Evolutionary conservation across 176 grass and related monocot genomes (phyloP).

Genomic region (Raddia distichophylla): DNA sequence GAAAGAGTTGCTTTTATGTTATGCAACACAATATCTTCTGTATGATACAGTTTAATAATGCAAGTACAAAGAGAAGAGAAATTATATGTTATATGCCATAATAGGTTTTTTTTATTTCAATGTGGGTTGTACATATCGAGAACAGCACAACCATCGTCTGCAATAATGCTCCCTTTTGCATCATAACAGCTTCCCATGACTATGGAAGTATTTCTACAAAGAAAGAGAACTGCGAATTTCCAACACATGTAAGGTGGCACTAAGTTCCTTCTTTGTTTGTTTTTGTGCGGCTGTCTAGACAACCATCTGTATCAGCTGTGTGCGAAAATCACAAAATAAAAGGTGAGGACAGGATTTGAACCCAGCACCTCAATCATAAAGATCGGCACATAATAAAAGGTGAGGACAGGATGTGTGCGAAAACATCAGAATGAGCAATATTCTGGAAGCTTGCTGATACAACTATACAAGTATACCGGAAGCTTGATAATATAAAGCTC

Average conservation of each 20-base stretch:
- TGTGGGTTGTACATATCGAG: background rate
- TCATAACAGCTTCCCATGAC: slow-evolving; percentile 7
- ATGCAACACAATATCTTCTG: background rate
- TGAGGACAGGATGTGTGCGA: background rate
- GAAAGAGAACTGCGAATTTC: slow-evolving; percentile 17
- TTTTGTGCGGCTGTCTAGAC: slow-evolving; percentile 1
- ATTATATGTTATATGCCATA: slow-evolving; percentile 6
- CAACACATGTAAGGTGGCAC: slow-evolving; percentile 24
- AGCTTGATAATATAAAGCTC: background rate
- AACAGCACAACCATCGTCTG: slow-evolving; percentile 5
- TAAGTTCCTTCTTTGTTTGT: background rate
- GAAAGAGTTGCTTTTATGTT: background rate
- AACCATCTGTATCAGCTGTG: slow-evolving; percentile 21
- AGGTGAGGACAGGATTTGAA: background rate
- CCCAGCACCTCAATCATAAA: background rate
- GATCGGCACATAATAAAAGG: background rate
- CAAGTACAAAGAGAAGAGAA: background rate
- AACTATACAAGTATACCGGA: background rate
- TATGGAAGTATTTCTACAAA: slow-evolving; percentile 12
- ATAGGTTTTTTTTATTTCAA: background rate
- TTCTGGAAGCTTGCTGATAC: no score
- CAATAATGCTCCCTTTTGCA: background rate
- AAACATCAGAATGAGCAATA: background rate
- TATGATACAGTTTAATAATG: background rate
- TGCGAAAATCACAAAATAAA: background rate